A percentile compares a stretch with the other conserved stretches of the same genome.
Conservation (phyloP, 2,329 filamentous ascomycete species). For the Fragosphaeria purpurea region DNA sequence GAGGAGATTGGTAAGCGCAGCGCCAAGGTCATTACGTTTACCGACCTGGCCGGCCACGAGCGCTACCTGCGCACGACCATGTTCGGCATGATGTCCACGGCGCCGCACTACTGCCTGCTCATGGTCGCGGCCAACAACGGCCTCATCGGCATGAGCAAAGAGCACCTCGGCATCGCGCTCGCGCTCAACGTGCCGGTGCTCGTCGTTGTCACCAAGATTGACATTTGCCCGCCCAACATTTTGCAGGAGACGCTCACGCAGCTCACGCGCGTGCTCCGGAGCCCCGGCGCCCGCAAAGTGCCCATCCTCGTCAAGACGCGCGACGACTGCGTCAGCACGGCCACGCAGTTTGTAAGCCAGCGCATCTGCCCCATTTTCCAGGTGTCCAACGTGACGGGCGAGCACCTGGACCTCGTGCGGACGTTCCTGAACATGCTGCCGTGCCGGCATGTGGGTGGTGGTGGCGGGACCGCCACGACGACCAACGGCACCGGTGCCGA, state of each 20-base stretch:
- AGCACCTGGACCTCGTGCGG: constrained; percentile 81
- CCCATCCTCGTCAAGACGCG: constrained; percentile 89
- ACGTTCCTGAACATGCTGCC: constrained; percentile 92
- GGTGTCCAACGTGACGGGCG: constrained; percentile 93
- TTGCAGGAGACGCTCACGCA: constrained; percentile 87
- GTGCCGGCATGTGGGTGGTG: no score
- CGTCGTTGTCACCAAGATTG: constrained; percentile 96
- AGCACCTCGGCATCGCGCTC: constrained; percentile 89
- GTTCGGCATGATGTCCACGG: constrained; percentile 86
- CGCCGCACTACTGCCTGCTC: constrained; percentile 91
- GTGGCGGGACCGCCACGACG: no score
- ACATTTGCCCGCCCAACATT: constrained; percentile 94
- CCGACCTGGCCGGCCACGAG: constrained; percentile 91
- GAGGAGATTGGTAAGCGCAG: constrained; percentile 94
- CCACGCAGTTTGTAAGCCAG: constrained; percentile 89
- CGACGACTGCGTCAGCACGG: constrained; percentile 89
- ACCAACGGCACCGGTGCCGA: no score
- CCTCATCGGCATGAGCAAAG: constrained; percentile 94
- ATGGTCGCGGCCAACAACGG: constrained; percentile 99
- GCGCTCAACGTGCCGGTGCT: constrained; percentile 95
- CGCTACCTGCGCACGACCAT: constrained; percentile 92
- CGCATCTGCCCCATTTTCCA: constrained; percentile 96
- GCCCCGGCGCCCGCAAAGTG: constrained; percentile 86
- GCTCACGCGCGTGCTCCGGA: constrained; percentile 86
- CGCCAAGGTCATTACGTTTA: constrained; percentile 94